Conservation (phyloP, 192 early-diverging fungal species). For the Linnemannia zychae region DNA sequence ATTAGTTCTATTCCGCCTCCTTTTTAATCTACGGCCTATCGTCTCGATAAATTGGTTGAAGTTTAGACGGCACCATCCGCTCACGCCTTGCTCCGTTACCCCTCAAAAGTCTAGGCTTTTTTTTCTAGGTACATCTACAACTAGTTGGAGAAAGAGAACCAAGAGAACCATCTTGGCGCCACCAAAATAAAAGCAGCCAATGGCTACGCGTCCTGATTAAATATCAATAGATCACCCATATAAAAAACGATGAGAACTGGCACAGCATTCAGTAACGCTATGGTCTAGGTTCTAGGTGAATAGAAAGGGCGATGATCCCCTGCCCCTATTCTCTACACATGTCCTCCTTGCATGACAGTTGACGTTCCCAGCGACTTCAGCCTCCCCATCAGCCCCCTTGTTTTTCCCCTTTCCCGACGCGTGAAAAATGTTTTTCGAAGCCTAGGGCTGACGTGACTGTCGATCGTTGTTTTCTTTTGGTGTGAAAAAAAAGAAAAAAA, state of each 20-base stretch:
- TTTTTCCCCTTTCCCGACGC: neutral
- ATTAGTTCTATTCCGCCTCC: neutral
- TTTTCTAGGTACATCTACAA: no score
- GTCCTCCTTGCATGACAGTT: no score
- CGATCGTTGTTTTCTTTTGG: neutral
- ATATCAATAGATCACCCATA: neutral
- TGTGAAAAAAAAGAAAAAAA: neutral
- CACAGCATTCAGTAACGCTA: neutral
- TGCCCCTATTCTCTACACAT: no score
- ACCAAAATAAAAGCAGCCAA: neutral
- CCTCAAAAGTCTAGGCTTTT: no score
- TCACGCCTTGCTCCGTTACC: no score
- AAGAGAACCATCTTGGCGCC: neutral
- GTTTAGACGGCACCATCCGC: no score
- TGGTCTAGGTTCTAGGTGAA: neutral
- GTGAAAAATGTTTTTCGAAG: neutral
- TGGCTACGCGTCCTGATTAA: neutral
- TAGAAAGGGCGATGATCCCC: neutral
- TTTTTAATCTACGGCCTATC: neutral
- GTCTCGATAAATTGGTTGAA: no score
- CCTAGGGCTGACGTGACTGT: neutral
- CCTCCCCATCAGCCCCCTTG: neutral
- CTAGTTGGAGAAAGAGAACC: no score
- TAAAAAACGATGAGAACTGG: neutral
- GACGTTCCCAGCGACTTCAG: no score